phyloP scores from a whole-genome alignment of 2,329 filamentous ascomycete genomes.

The Hypoxylon rubiginosum region DNA sequence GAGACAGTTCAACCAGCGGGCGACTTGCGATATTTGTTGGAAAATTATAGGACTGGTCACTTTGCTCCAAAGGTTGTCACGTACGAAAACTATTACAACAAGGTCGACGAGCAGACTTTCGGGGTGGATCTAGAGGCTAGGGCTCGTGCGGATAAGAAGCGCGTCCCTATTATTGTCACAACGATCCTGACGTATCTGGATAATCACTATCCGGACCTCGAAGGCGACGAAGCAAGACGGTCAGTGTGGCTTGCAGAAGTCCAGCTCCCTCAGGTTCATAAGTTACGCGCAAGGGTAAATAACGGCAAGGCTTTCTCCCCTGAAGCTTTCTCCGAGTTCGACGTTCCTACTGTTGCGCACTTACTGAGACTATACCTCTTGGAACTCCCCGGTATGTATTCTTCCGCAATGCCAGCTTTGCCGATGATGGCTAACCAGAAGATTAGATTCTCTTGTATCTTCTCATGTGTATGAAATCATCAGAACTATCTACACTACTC shows the following conservation, averaged over 20 bases:
- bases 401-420: background rate
- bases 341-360: conserved; percentile 93
- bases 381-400: conserved; percentile 85
- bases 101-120: conserved; percentile 96
- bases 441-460: conserved; percentile 92
- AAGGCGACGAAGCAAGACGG: conserved; percentile 92
- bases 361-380: conserved; percentile 94
- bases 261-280: conserved; percentile 85
- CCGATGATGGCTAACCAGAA: conserved; percentile 45
- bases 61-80: conserved; percentile 91
- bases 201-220: conserved; percentile 95
- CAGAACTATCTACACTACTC: conserved; percentile 93
- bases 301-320: conserved; percentile 84
- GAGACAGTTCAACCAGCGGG: conserved; percentile 96
- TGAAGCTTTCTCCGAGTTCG: conserved; percentile 86
- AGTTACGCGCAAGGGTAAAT: conserved; percentile 85
- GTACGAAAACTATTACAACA: conserved; percentile 99
- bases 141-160: conserved; percentile 93
- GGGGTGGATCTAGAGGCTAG: conserved; percentile 97
- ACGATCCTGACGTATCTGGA: conserved; percentile 95
- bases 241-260: conserved; percentile 96
- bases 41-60: conserved; percentile 95
- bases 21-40: conserved; percentile 91
- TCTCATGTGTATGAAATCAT: conserved; percentile 99
- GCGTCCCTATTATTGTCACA: conserved; percentile 92